Base-by-base conservation (phyloP, 352 stramenopile genomes). In the Saprolegnia parasitica region DNA sequence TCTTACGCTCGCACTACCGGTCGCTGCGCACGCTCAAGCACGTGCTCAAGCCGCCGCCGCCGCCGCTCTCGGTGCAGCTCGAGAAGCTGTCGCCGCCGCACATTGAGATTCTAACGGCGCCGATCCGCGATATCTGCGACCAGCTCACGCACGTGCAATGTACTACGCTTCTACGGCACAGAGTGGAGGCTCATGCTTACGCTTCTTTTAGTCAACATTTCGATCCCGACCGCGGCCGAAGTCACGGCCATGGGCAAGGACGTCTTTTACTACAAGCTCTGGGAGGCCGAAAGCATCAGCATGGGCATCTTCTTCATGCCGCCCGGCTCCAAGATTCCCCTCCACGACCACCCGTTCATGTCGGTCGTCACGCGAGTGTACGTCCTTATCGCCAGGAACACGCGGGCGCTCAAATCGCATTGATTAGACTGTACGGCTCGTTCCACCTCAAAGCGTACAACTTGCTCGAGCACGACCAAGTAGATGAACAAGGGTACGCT, bases 271-370 rank as follows among this genome's bases (percentile, higher is more conserved):
- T 91, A 84, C 81, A 93, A 91, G 72, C 77, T 93, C 4, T 93
- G 83, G 84, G 84, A 93, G 56, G 89, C 80, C 4, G 86, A 93
- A 57, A 88, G 77, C 18, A 91, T 93, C 56, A 84, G 89, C 72
- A 88, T 93, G 67, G 86, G 86, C 4, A 93, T 95, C 72, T 95
- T 95, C 63, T 88, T 95, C 54, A 74, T 95, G 47, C 83, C 86
- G 1, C 86, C 86, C 0, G 80, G 85, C 5, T 74, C 83, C 16
- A 79, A 73, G 10, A 91, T 95, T 45, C 86, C 86, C 18, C 70
- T 95, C 56, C 86, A 95, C 62, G 81, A 95, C 73, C 86, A 95
- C 65, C 86, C 86, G 32, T 77, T 86, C 21, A 95, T 95, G 86
- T 91, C 76, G 70, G 86, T 95, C 29, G 81, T 95, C 67, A 91